Conservation (phyloP, 139 green algal species). For the Picochlorum sp. region DNA sequence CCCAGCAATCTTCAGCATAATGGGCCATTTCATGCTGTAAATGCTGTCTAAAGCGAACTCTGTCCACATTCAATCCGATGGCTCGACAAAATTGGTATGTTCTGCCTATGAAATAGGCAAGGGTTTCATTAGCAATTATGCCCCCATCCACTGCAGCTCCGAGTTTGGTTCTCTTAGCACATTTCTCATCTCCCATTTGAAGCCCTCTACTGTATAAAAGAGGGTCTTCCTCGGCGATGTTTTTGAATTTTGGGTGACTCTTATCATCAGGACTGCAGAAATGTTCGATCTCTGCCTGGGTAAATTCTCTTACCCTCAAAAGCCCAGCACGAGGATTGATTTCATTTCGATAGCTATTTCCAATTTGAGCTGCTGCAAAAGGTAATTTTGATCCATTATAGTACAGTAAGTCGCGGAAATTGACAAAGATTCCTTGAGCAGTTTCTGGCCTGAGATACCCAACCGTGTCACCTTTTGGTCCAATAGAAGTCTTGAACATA, state of each 20-base stretch:
- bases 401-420: constrained; percentile 93
- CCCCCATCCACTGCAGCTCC: constrained; percentile 73
- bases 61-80: constrained; percentile 70
- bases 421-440: constrained; percentile 86
- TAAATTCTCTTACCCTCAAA: constrained; percentile 97
- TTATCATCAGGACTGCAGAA: constrained; percentile 94
- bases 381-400: constrained; percentile 96
- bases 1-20: constrained; percentile 94
- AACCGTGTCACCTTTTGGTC: constrained; percentile 65
- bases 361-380: constrained; percentile 92
- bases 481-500: constrained; percentile 93
- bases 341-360: constrained; percentile 94
- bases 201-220: constrained; percentile 81
- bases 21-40: constrained; percentile 91
- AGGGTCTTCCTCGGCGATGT: constrained; percentile 64
- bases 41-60: constrained; percentile 94
- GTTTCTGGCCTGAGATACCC: constrained; percentile 87
- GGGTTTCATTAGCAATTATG: constrained; percentile 95
- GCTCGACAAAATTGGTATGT: constrained; percentile 86
- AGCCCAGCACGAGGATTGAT: constrained; percentile 83
- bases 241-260: constrained; percentile 81
- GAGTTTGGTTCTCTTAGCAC: constrained; percentile 60
- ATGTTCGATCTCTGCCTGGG: constrained; percentile 98
- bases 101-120: constrained; percentile 97
- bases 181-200: constrained; percentile 83